phyloP scores from a whole-genome alignment of 768 basidiomycete species.

The Tylopilus sp. region DNA sequence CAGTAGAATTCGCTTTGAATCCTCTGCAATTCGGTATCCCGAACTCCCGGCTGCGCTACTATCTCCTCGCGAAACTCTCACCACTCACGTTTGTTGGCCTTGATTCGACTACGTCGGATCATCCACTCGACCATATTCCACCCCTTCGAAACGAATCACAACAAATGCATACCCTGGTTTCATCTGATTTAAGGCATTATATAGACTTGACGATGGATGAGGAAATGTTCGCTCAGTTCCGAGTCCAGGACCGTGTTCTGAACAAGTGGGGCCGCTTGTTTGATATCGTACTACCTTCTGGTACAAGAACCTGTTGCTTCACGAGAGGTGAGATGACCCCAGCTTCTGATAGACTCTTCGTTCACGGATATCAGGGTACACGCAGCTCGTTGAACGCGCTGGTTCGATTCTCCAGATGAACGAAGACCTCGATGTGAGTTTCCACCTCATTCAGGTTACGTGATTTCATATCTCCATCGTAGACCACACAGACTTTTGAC shows the following conservation, averaged over 20 bases:
- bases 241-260: constrained; percentile 60
- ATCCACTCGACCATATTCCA: constrained; percentile 37
- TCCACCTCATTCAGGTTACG: background rate
- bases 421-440: constrained; percentile 56
- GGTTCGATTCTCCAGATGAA: constrained; percentile 78
- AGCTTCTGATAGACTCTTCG: background rate
- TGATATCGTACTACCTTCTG: constrained; percentile 69
- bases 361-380: constrained; percentile 52
- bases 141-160: constrained; percentile 7
- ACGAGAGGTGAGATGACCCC: constrained; percentile 53
- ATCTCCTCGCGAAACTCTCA: constrained; percentile 61
- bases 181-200: background rate
- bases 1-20: constrained; percentile 62
- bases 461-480: background rate
- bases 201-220: constrained; percentile 3
- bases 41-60: constrained; percentile 80
- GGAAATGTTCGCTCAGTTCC: constrained; percentile 24
- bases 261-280: constrained; percentile 76
- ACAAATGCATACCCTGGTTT: background rate
- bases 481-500: constrained; percentile 64
- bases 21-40: constrained; percentile 79
- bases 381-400: constrained; percentile 69
- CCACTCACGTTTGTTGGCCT: constrained; percentile 38
- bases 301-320: constrained; percentile 70
- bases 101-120: constrained; percentile 12